Evolutionary conservation across 306 rosid genomes (phyloP).

Genomic region (Mucuna pruriens): DNA sequence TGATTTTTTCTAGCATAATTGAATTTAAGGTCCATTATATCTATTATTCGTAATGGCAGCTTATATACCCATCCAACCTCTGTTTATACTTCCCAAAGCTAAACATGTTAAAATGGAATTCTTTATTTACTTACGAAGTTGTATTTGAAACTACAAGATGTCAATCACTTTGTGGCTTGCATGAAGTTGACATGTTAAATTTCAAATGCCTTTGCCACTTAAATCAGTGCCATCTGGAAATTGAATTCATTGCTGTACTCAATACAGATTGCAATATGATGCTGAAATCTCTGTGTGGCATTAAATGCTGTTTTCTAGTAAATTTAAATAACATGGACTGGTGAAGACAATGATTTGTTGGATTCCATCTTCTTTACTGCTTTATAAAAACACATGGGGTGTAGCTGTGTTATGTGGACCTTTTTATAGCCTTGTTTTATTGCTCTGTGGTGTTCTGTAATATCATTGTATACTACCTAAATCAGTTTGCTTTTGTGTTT

Average conservation of each 20-base stretch:
- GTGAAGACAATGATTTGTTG: conserved; percentile 25
- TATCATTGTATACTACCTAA: conserved; percentile 18
- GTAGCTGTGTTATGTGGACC: conserved; percentile 3
- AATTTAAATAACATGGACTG: neutral
- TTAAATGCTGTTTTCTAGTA: conserved; percentile 5
- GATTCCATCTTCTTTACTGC: neutral
- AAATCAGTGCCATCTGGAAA: neutral
- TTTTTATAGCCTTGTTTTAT: conserved; percentile 4
- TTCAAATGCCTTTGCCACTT: neutral
- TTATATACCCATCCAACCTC: too few species aligned
- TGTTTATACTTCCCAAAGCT: too few species aligned
- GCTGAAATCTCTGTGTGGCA: neutral
- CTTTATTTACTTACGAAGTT: too few species aligned
- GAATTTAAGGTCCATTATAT: too few species aligned
- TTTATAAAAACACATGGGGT: neutral
- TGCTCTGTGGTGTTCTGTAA: neutral
- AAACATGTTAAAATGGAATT: too few species aligned
- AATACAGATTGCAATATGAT: neutral
- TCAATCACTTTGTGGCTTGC: neutral
- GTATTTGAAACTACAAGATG: too few species aligned
- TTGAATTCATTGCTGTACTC: neutral
- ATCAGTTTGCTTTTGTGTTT: conserved; percentile 7
- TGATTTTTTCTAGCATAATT: too few species aligned
- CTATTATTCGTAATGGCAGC: too few species aligned
- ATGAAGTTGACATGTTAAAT: neutral